Evolutionary conservation across 192 early-diverging fungal genomes (phyloP).

Genomic region (Chytriomyces hyalinus): DNA sequence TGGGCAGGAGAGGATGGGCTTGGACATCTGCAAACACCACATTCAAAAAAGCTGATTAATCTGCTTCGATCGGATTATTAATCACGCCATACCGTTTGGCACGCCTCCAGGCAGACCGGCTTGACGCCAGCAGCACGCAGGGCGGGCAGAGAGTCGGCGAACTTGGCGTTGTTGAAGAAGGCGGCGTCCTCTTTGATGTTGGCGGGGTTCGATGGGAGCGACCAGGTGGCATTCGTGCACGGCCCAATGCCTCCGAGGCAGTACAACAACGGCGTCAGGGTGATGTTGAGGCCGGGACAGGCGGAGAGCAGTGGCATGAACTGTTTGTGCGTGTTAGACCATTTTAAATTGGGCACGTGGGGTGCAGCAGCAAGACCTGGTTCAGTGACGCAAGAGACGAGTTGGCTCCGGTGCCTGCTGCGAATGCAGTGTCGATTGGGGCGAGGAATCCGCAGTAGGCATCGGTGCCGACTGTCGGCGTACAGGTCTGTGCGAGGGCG

Average conservation of each 20-base stretch:
- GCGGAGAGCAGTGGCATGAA: slow-evolving; percentile 11
- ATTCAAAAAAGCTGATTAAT: neutral
- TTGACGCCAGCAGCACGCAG: neutral
- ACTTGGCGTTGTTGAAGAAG: slow-evolving; percentile 26
- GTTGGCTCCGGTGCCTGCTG: neutral
- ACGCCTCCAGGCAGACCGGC: slow-evolving; percentile 14
- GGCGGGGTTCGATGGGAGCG: slow-evolving; percentile 13
- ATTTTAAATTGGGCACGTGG: too few relatives aligned
- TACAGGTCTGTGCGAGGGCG: neutral
- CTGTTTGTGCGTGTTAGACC: neutral
- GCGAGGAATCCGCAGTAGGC: slow-evolving; percentile 29
- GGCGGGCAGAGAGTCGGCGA: slow-evolving; percentile 9
- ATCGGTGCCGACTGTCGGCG: slow-evolving; percentile 3
- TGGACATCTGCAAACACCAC: neutral
- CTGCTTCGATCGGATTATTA: neutral
- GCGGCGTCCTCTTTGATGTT: slow-evolving; percentile 8
- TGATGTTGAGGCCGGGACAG: slow-evolving; percentile 14
- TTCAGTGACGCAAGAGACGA: slow-evolving; percentile 14
- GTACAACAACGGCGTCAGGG: slow-evolving; percentile 7
- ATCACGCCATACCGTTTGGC: neutral
- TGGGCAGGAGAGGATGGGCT: neutral
- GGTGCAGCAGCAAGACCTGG: neutral
- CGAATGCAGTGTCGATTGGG: slow-evolving; percentile 9
- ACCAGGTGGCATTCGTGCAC: slow-evolving; percentile 13
- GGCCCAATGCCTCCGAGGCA: slow-evolving; percentile 18